A percentile compares a stretch with the other conserved stretches of the same genome.
Evolutionary conservation across 2,329 filamentous ascomycete genomes (phyloP).

Genomic region (Alternaria sp.): DNA sequence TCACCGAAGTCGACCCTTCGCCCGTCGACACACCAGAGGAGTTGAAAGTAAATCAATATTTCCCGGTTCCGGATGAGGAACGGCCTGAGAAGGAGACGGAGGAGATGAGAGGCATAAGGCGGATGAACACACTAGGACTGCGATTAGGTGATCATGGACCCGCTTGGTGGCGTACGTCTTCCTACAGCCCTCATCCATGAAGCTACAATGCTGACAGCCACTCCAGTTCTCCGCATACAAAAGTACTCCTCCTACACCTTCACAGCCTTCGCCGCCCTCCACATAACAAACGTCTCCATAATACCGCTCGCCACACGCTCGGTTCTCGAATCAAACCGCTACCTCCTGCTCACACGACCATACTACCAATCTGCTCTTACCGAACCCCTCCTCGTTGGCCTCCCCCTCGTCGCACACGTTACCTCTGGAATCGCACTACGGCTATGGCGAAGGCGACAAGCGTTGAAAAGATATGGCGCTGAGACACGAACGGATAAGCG

Average conservation of each 20-base stretch:
- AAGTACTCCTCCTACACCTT: conserved; percentile 80
- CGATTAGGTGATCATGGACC: conserved; percentile 72
- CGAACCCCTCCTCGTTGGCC: conserved; percentile 78
- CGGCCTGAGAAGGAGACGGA: conserved; percentile 11
- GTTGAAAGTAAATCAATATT: conserved; percentile 59
- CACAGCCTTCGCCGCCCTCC: conserved; percentile 52
- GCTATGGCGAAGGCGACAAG: conserved; percentile 73
- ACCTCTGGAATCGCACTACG: conserved; percentile 78
- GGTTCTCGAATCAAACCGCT: conserved; percentile 77
- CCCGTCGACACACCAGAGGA: conserved; percentile 68
- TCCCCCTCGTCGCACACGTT: conserved; percentile 78
- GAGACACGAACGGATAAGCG: conserved; percentile 62
- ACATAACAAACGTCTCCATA: conserved; percentile 56
- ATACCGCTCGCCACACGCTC: conserved; percentile 44
- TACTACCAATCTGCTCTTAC: conserved; percentile 82
- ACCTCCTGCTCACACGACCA: conserved; percentile 87
- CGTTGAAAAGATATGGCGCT: conserved; percentile 76
- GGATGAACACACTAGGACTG: conserved; percentile 49
- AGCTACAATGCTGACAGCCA: conserved; percentile 2
- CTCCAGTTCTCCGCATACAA: conserved; percentile 74
- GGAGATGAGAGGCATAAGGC: conserved; percentile 13
- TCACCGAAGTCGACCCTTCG: conserved; percentile 80
- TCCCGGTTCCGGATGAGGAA: conserved; percentile 43
- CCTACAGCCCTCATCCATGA: background rate
- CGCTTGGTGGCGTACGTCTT: conserved; percentile 73